These are phyloP conservation scores for Cyberlindnera sargentensis DNA, from an alignment of 805 yeast species.

Conservation along the genomic window DNA sequence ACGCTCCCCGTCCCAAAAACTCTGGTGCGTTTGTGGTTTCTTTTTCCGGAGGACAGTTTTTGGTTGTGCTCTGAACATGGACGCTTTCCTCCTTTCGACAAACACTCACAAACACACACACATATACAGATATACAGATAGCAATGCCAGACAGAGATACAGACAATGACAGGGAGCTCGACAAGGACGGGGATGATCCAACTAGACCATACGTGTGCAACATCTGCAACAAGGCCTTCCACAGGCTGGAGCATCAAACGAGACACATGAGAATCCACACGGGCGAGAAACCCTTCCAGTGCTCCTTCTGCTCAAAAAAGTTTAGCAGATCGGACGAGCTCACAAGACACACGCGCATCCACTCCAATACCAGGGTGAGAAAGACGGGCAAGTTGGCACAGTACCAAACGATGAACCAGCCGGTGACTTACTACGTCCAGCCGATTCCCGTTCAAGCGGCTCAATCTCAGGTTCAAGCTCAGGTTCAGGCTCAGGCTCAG, in stretches of 20 bases:
- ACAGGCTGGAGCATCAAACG: conserved; percentile 84
- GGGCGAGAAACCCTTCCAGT: conserved; percentile 86
- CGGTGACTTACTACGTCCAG: conserved; percentile 22
- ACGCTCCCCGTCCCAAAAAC: too few relatives aligned
- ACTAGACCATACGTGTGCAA: conserved; percentile 77
- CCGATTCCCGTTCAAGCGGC: conserved; percentile 9
- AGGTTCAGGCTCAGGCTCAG: conserved; percentile 4
- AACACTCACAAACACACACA: too few relatives aligned
- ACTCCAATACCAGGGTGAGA: conserved; percentile 48
- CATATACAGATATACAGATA: too few relatives aligned
- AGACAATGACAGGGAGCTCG: too few relatives aligned
- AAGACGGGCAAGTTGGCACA: conserved; percentile 29
- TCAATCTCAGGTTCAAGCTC: conserved; percentile 5
- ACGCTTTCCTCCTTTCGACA: too few relatives aligned
- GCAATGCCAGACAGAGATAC: too few relatives aligned
- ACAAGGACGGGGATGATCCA: too few relatives aligned
- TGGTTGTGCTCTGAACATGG: too few relatives aligned
- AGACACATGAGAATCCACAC: conserved; percentile 90
- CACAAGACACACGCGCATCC: conserved; percentile 80
- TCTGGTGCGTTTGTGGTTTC: too few relatives aligned
- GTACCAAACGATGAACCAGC: conserved; percentile 16
- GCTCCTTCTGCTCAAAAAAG: conserved; percentile 71
- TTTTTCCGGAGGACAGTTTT: too few relatives aligned
- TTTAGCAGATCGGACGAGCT: conserved; percentile 80
- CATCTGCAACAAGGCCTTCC: conserved; percentile 79